Evolutionary conservation across 2,329 filamentous ascomycete species (phyloP), one percentile per base, ranked within the genome.

Genomic region (Mycosphaerella sp.): DNA sequence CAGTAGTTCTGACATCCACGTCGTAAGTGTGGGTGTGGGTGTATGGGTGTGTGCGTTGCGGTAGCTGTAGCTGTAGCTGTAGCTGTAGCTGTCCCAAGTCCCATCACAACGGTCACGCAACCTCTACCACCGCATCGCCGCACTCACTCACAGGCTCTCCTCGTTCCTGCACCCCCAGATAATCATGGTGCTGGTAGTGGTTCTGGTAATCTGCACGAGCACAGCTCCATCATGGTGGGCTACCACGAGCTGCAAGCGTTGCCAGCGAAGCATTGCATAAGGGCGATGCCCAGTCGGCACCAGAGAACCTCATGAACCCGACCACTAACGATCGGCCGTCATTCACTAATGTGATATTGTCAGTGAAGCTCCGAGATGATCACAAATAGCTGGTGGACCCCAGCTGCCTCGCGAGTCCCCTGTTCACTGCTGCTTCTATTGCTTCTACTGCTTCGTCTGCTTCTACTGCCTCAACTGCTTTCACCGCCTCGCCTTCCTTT

Each of bases 261-360:
- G 48, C 48, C 48, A 51, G 42, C 48, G 23, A 42, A 51, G 48
- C 48, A 51, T 17, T 51, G 48, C 48, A 51, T 51, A 42, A 42
- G 32, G 34, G 31, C 42, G 14, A 42, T 44, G 21, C 44, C 4
- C 32, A 21, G 26, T 14, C 48, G 48, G 48, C 48, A 45, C 23
- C 14, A 36, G 23, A 51, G n/a, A 11, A 21, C 11, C 23, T 12
- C 2, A 12, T 51, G 26, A 46, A n/a, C 21, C 29, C 44, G n/a
- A 26, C 34, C 42, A 44, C 26, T 26, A 21, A 29, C 6, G 3
- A 44, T 11, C 14, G 31, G 12, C 29, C 10, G 3, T 9, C 21
- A 44, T 7, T 21, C 21, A 21, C 21, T 21, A 21, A 17, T 17
- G 21, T 2, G 21, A 4, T 3, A 1, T 21, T 38, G 3, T n/a